Base-by-base conservation (phyloP, 306 rosid genomes). In the Prunus kanzakura region DNA sequence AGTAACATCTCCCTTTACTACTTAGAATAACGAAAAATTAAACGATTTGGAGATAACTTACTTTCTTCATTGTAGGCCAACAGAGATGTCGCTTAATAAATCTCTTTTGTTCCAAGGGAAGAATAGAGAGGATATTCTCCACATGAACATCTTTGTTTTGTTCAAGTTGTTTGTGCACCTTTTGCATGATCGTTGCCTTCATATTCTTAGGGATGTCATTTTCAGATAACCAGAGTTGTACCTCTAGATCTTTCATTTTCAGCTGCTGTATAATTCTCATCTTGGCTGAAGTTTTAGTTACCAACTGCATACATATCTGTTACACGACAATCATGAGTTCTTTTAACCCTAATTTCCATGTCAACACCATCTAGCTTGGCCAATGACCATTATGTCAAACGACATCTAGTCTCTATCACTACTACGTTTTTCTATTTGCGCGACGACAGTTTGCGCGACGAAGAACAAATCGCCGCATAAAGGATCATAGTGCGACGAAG, bases 111-210 rank as follows among this genome's bases (percentile, higher is more conserved):
- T 12, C 12, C 35, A 46, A 23, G 2, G 72, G 18, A 67, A 67
- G 55, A 45, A 67, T 45, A 45, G 72, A 67, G 35, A 67, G 10
- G 32, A 67, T 67, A 23, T 15, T 67, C 72, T 14, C 30, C 72
- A 45, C 29, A 45, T 67, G 29, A 45, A 67, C 72, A 67, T 67
- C 72, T 67, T 11, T 20, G 9, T 22, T 7, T 13, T 20, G 19
- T 12, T 67, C 14, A 11, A 67, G 20, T 41, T 66, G 51, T 45
- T 13, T 67, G 18, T 45, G 72, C 7, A 67, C 55, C 13, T 10
- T 13, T 3, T 22, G n/a, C 54, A 67, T 67, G 35, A 67, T 67
- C 72, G 5, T 3, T 11, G 19, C n/a, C 56, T 22, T 67, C 72
- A 22, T 45, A 20, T 22, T 25, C 72, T 45, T 67, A 1, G 55